phyloP scores from a whole-genome alignment of 768 basidiomycete species.

The Psilocybe tampanensis region DNA sequence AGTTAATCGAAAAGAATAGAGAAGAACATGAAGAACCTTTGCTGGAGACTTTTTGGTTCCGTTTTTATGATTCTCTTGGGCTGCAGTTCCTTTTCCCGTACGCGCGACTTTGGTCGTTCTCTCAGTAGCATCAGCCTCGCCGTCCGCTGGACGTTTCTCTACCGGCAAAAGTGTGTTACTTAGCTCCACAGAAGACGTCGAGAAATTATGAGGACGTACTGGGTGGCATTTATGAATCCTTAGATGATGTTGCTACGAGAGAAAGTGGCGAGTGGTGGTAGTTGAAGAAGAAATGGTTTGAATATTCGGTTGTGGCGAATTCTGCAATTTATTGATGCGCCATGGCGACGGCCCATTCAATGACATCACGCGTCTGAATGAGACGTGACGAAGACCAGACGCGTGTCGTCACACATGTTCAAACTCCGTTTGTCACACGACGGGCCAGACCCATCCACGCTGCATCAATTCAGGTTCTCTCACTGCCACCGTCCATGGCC shows the following conservation, averaged over 20 bases:
- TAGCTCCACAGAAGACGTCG: neutral
- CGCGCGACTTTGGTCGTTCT: slow-evolving; percentile 16
- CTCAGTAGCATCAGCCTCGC: slow-evolving; percentile 1
- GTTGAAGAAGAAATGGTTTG: neutral
- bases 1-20: slow-evolving; percentile 5
- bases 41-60: slow-evolving; percentile 22
- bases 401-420: slow-evolving; percentile 7
- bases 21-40: slow-evolving; percentile 41
- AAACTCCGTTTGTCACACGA: too few species aligned
- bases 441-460: too few species aligned
- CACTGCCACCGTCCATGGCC: too few species aligned
- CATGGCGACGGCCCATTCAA: slow-evolving; percentile 16
- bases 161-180: neutral
- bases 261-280: neutral
- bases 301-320: neutral
- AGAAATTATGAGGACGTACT: neutral
- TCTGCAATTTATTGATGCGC: slow-evolving; percentile 2
- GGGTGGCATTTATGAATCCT: slow-evolving; percentile 9
- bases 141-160: slow-evolving; percentile 18
- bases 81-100: slow-evolving; percentile 12
- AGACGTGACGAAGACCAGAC: neutral
- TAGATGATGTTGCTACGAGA: neutral
- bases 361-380: slow-evolving; percentile 22
- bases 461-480: too few species aligned
- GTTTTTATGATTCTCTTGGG: slow-evolving; percentile 1